Evolutionary conservation across 805 yeast species (phyloP), one percentile per base, ranked within the genome.

Genomic region (Lipomyces yamanashiensis): DNA sequence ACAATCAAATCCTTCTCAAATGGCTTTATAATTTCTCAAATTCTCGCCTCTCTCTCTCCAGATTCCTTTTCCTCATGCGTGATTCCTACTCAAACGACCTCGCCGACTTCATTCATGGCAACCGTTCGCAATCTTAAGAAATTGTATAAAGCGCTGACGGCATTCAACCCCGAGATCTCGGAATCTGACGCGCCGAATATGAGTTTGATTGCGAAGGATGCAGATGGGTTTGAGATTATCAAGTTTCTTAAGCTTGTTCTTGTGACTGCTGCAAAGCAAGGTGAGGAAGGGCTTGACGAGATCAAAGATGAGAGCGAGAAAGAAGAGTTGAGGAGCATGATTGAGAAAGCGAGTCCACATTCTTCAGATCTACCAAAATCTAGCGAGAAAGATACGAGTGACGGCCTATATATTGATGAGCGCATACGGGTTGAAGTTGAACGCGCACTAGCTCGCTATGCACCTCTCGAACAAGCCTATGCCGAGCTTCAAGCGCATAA

Each of bases 121-220:
- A 50, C 52, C 10, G 61, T 63, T 17, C 68, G 61, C 10, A 63
- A 64, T 45, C 41, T 65, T 17, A 65, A 65, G 52, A 48, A 44
- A 21, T 28, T 65, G 39, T 56, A 53, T 37, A 65, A 65, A 21
- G 28, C 60, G n/a, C 33, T 65, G 21, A 17, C 55, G 34, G n/a
- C 54, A 33, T 63, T 39, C 21, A 48, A 47, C 41, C 43, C 45
- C n/a, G 57, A 49, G 17, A 34, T 19, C 21, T 10, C 43, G 1
- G 44, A 19, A n/a, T 21, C n/a, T 15, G 49, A 39, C 10, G 53
- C 28, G 23, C 64, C 68, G 40, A 65, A 65, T 49, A 45, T 65
- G 57, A 65, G 67, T 52, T 52, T 65, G 53, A 56, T 65, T 34
- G 68, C 67, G n/a, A 65, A 63, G 39, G 67, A 65, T 36, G 62